phyloP scores from a whole-genome alignment of 2,329 filamentous ascomycete genomes.

The Xylariales sp. region DNA sequence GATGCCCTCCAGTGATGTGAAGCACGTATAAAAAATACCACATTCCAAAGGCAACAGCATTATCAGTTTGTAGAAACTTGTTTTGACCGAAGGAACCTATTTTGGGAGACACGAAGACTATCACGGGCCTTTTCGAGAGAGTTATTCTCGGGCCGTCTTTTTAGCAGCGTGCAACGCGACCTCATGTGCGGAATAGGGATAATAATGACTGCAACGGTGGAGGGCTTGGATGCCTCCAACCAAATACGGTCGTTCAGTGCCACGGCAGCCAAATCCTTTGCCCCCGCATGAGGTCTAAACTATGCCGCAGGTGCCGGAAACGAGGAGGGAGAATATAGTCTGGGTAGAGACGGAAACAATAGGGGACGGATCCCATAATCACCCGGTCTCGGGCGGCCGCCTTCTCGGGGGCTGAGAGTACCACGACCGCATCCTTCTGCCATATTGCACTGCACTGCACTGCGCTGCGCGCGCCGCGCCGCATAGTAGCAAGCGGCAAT shows the following conservation, averaged over 20 bases:
- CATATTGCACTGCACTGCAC: constrained; percentile 1
- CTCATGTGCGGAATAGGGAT: constrained; percentile 10
- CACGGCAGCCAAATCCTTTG: constrained; percentile 10
- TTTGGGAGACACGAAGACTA: constrained; percentile 19
- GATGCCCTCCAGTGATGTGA: constrained; percentile 19
- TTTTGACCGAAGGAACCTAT: constrained; percentile 24
- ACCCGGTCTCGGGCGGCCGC: constrained; percentile 20
- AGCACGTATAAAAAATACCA: constrained; percentile 17
- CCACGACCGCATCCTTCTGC: constrained; percentile 9
- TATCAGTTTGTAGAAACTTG: not conserved
- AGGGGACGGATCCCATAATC: not conserved
- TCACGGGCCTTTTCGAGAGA: constrained; percentile 15
- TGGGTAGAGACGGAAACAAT: not conserved
- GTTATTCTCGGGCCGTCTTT: constrained; percentile 24
- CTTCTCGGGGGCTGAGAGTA: constrained; percentile 28
- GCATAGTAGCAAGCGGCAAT: constrained; percentile 11
- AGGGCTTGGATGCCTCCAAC: constrained; percentile 13
- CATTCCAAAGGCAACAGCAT: constrained; percentile 10
- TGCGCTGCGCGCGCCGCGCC: constrained; percentile 14
- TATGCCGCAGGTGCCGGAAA: constrained; percentile 7
- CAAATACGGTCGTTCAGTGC: constrained; percentile 1
- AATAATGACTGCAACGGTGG: constrained; percentile 27
- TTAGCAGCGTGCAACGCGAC: constrained; percentile 16
- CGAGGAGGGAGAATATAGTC: not conserved
- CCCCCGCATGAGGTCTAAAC: constrained; percentile 1